Evolutionary conservation across 164 flowering plant genomes (phyloP), one percentile per base, ranked within the genome.

Genomic region (Amborella trichopoda): DNA sequence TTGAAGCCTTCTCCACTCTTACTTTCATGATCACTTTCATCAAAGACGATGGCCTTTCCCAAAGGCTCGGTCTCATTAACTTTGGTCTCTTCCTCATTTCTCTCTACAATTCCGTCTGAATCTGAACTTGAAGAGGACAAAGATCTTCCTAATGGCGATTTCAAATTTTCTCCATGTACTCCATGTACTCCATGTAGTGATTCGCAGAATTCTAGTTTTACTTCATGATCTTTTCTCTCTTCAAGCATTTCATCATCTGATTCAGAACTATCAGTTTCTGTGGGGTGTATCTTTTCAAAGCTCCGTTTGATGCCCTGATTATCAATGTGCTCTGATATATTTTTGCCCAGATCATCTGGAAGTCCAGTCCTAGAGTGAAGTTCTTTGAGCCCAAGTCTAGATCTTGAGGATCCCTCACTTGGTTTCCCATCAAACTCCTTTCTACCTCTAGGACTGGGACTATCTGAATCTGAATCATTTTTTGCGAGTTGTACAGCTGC

Each of bases 401-500:
- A 17, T 21, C 46, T 40, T 26, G 10, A 8, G 14, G 22, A 19
- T 6, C 46, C 46, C 23, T 41, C 46, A 38, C 16, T 38, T 38
- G 16, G 21, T 6, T 50, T 38, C 5, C 16, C 22, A 6, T 18
- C 13, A 2, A 5, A 34, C n/a, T 12, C 14, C 2, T 21, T 40
- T 24, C 18, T 39, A 11, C 47, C 16, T 28, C 41, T 6, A 13
- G 51, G 36, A 28, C 42, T n/a, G 3, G 51, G 53, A 60, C 62
- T 51, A 28, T 44, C 40, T 0, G 50, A 68, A 54, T 65, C 63
- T 14, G 76, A 36, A 14, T 40, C 63, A 6, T 71, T 54, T 32
- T 69, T 59, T 12, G 89, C 76, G 26, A 84, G 85, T 45, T 71
- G 80, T 39, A 80, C 81, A 3, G 89, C 94, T 4, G 83, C 85